Evolutionary conservation across 768 basidiomycete species (phyloP), one percentile per base, ranked within the genome.

Genomic region (Mrakia blollopis): DNA sequence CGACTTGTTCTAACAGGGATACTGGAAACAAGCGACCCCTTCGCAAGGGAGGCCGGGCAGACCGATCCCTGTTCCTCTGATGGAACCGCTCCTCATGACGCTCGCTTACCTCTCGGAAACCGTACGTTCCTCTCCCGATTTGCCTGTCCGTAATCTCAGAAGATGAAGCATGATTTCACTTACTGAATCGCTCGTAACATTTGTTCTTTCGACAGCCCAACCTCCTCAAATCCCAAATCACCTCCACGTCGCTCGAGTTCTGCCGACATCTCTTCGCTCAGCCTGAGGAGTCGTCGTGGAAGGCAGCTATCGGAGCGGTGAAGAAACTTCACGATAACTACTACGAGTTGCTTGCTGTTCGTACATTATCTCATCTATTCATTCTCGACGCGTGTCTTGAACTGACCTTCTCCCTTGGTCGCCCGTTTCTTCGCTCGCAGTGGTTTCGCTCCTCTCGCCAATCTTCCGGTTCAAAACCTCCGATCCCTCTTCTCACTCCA

Each of bases 11-110:
- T 68, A 7, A 2, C 63, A 68, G 65, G 37, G 18, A 6, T 37
- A 68, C 11, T 68, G 65, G 65, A 68, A 68, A 21, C 21, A n/a
- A 39, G 14, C 18, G 14, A 68, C 44, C 11, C n/a, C 57, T 28
- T 11, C 57, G 2, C 10, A 7, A 10, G 57, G 57, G 9, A 57
- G 9, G 57, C 11, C 25, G 8, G 14, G 25, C 25, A 57, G 28
- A 68, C 35, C 65, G 39, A 68, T 39, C 65, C 65, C 65, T n/a
- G 23, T 68, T 23, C 65, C 65, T n/a, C 37, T 68, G 21, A 35
- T 68, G 35, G 65, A 68, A n/a, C 37, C 65, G 35, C 23, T 68
- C 6, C 37, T 68, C 21, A 68, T 68, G 65, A 39, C 65, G 8
- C 65, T 68, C 65, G 65, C 65, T 7, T 39, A 39, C 35, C 65